Conservation (phyloP, 495 filamentous ascomycete genomes). For the Aspergillus panamensis region DNA sequence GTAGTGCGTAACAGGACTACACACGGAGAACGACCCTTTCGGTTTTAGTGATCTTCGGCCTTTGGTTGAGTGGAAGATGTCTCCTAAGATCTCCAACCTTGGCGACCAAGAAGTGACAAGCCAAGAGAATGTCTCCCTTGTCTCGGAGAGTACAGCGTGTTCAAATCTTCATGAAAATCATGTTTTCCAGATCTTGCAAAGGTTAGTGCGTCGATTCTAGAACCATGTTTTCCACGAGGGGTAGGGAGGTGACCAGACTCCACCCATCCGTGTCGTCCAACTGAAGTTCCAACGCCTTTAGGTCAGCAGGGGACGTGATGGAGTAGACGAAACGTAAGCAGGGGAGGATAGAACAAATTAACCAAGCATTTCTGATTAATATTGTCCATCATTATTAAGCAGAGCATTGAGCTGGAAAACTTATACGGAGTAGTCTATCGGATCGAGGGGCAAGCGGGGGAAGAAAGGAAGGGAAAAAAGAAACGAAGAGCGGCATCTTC, state of each 20-base stretch:
- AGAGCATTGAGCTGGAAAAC: not conserved
- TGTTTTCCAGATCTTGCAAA: slow-evolving; percentile 19
- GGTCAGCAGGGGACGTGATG: not conserved
- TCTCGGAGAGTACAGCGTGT: slow-evolving; percentile 7
- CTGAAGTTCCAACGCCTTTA: not conserved
- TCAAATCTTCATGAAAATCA: slow-evolving; percentile 10
- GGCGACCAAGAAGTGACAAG: slow-evolving; percentile 18
- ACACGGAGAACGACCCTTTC: slow-evolving; percentile 5
- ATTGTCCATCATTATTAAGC: not conserved
- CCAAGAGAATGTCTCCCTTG: slow-evolving; percentile 13
- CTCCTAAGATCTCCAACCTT: slow-evolving; percentile 18
- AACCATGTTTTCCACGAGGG: slow-evolving; percentile 26
- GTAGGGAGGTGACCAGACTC: slow-evolving; percentile 20
- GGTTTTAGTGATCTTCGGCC: slow-evolving; percentile 11
- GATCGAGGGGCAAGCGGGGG: not conserved
- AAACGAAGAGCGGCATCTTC: not conserved
- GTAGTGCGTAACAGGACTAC: not conserved
- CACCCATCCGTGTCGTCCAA: slow-evolving; percentile 13
- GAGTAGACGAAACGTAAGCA: not conserved
- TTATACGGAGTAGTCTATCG: not conserved
- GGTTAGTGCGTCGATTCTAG: slow-evolving; percentile 10
- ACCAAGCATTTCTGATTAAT: not conserved
- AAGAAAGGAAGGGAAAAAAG: not conserved
- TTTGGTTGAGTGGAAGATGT: not conserved
- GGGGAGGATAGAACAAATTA: not conserved